These are phyloP conservation scores for Geranomyces michiganensis DNA, from an alignment of 192 early-diverging fungal species.

Conservation along the genomic window DNA sequence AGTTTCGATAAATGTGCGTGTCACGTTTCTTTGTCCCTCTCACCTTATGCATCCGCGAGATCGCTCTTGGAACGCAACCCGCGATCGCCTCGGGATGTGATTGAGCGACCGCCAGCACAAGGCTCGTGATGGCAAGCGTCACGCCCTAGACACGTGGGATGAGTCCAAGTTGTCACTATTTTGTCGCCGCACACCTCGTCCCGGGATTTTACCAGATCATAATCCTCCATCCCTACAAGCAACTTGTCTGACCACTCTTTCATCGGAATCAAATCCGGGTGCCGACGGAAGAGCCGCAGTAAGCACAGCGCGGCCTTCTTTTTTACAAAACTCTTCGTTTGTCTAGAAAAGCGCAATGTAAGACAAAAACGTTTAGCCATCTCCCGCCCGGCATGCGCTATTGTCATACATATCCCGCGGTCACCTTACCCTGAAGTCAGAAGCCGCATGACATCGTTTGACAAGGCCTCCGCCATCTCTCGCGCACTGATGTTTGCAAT, in stretches of 20 bases:
- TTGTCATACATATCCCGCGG: neutral
- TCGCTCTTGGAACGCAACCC: slow-evolving; percentile 75
- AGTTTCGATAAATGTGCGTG: neutral
- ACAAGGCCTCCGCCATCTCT: slow-evolving; percentile 88
- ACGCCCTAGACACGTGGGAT: slow-evolving; percentile 67
- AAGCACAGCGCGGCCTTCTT: slow-evolving; percentile 98
- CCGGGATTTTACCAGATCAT: slow-evolving; percentile 68
- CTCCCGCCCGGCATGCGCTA: neutral
- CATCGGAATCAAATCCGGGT: slow-evolving; percentile 84
- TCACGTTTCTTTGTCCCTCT: neutral
- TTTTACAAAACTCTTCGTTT: slow-evolving; percentile 73
- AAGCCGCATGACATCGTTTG: slow-evolving; percentile 79
- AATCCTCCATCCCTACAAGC: slow-evolving; percentile 81
- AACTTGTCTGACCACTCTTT: slow-evolving; percentile 87
- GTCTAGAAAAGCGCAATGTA: slow-evolving; percentile 16
- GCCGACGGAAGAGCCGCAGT: slow-evolving; percentile 84
- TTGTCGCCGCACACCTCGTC: slow-evolving; percentile 1
- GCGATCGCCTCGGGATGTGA: slow-evolving; percentile 80
- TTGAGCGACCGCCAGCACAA: slow-evolving; percentile 91
- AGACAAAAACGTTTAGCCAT: neutral
- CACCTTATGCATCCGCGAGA: slow-evolving; percentile 79
- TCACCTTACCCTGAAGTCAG: slow-evolving; percentile 75
- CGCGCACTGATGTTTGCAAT: slow-evolving; percentile 95
- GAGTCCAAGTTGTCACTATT: too few species aligned
- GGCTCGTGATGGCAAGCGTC: slow-evolving; percentile 75